phyloP scores from a whole-genome alignment of 495 filamentous ascomycete species.

The Penicillium desertorum region DNA sequence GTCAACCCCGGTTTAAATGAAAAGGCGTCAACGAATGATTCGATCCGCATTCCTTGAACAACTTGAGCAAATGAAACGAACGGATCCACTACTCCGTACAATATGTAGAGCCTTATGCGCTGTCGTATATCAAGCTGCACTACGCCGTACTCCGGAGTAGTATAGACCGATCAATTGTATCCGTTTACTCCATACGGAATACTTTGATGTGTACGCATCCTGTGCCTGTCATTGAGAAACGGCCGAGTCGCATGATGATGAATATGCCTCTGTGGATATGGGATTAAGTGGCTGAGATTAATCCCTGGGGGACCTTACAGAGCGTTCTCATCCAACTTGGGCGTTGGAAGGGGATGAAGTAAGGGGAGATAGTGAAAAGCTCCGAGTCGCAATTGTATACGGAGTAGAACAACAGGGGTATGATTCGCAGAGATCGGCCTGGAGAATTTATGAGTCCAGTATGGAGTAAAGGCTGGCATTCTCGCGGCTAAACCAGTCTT shows the following conservation, averaged over 20 bases:
- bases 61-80: not conserved
- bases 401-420: not conserved
- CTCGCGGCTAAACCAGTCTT: conserved; percentile 10
- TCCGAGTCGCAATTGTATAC: conserved; percentile 18
- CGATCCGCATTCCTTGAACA: conserved; percentile 5
- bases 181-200: not conserved
- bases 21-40: conserved; percentile 1
- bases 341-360: conserved; percentile 19
- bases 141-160: not conserved
- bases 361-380: conserved; percentile 22
- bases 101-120: not conserved
- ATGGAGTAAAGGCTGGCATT: not conserved
- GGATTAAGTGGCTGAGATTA: conserved; percentile 15
- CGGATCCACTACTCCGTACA: not conserved
- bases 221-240: conserved; percentile 20
- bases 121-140: conserved; percentile 1
- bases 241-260: conserved; percentile 26
- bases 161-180: conserved; percentile 8
- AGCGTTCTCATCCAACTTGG: not conserved
- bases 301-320: conserved; percentile 18
- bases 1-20: conserved; percentile 3
- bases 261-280: conserved; percentile 3
- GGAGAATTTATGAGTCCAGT: not conserved
- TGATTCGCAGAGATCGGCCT: not conserved
- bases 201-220: conserved; percentile 6